phyloP scores from a whole-genome alignment of 2,329 filamentous ascomycete genomes.

The Colletotrichum costaricense region DNA sequence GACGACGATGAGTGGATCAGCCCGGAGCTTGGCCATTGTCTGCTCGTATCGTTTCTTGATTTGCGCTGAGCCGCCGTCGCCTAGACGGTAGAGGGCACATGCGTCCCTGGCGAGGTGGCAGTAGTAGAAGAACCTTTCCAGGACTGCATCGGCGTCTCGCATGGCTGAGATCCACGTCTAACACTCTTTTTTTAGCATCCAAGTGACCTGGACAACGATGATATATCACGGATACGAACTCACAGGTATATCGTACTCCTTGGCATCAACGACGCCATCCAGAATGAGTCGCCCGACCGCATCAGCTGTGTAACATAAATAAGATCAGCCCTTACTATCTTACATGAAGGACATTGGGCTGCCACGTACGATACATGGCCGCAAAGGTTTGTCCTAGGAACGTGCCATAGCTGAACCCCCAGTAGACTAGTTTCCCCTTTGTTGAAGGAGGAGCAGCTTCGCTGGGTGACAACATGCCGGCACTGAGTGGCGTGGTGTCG shows the following conservation, averaged over 20 bases:
- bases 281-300: constrained; percentile 46
- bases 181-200: not conserved
- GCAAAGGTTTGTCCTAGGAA: constrained; percentile 50
- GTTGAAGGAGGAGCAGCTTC: constrained; percentile 18
- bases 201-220: too few species aligned
- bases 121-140: constrained; percentile 57
- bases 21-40: constrained; percentile 46
- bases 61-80: constrained; percentile 40
- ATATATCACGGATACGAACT: not conserved
- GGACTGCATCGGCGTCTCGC: constrained; percentile 57
- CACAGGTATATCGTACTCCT: constrained; percentile 48
- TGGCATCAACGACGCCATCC: constrained; percentile 44
- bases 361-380: constrained; percentile 47
- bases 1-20: constrained; percentile 47
- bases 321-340: not conserved
- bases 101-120: constrained; percentile 56
- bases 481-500: constrained; percentile 11
- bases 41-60: constrained; percentile 45
- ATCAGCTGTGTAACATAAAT: constrained; percentile 6
- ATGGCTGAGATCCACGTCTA: constrained; percentile 50
- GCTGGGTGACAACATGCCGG: not conserved
- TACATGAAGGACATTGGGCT: not conserved
- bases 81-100: constrained; percentile 52
- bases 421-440: constrained; percentile 45
- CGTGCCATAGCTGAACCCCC: constrained; percentile 52